These are phyloP conservation scores for Exidia glandulosa DNA, from an alignment of 768 basidiomycete genomes.

Conservation along the genomic window DNA sequence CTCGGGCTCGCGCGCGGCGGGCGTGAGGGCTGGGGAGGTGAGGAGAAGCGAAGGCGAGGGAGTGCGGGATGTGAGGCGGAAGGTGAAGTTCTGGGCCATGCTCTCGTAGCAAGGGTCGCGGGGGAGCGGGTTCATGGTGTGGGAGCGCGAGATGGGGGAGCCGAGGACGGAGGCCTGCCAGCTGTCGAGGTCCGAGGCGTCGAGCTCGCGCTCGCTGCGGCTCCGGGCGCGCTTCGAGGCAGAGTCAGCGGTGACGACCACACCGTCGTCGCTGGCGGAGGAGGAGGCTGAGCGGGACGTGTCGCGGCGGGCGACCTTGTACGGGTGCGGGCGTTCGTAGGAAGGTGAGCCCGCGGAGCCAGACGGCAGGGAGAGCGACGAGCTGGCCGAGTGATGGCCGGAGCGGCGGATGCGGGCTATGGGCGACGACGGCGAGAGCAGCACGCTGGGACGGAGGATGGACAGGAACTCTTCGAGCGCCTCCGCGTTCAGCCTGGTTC, in stretches of 20 bases:
- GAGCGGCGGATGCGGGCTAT: background rate
- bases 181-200: background rate
- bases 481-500: conserved; percentile 53
- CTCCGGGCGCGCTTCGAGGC: background rate
- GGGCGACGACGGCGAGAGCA: conserved; percentile 10
- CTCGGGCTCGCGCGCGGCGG: background rate
- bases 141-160: conserved; percentile 69
- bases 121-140: conserved; percentile 71
- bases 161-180: background rate
- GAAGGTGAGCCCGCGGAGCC: background rate
- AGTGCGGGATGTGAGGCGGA: background rate
- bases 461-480: conserved; percentile 77
- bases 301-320: background rate
- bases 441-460: conserved; percentile 56
- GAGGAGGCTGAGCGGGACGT: background rate
- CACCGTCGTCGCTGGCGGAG: background rate
- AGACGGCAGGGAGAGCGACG: background rate
- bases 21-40: background rate
- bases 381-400: conserved; percentile 6
- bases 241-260: background rate
- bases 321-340: background rate
- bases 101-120: conserved; percentile 40
- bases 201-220: background rate
- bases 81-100: background rate
- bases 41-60: background rate